These are phyloP conservation scores for Pyricularia pennisetigena DNA, from an alignment of 2,329 filamentous ascomycete genomes.

Conservation along the genomic window DNA sequence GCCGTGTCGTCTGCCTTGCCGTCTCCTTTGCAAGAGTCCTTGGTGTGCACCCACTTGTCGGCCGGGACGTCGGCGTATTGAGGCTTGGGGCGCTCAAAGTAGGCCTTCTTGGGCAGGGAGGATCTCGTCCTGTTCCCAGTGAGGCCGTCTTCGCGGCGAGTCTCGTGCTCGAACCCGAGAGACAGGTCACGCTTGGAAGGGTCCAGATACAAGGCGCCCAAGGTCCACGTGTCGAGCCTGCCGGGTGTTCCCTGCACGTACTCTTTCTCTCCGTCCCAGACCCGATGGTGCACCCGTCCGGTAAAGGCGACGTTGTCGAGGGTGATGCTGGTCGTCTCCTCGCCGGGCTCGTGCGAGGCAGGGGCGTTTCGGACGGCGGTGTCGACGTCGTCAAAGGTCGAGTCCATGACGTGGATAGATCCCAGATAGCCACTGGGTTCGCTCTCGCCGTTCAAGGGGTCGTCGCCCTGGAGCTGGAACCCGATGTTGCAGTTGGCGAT, in stretches of 20 bases:
- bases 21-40: conserved; percentile 34
- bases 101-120: conserved; percentile 1
- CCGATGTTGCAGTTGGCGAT: conserved; percentile 1
- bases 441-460: neutral
- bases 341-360: neutral
- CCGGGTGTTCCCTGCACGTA: conserved; percentile 95
- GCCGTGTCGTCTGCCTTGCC: conserved; percentile 43
- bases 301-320: conserved; percentile 4
- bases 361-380: conserved; percentile 2
- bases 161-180: conserved; percentile 2
- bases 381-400: conserved; percentile 18
- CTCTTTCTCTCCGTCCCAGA: conserved; percentile 95
- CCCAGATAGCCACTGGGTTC: conserved; percentile 10
- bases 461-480: conserved; percentile 1
- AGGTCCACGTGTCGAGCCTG: conserved; percentile 28
- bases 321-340: conserved; percentile 1
- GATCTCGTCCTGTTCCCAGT: neutral
- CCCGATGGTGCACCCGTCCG: neutral
- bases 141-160: neutral
- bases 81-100: conserved; percentile 37
- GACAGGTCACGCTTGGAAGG: neutral
- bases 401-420: conserved; percentile 34
- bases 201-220: neutral
- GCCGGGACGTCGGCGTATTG: conserved; percentile 30
- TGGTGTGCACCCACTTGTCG: conserved; percentile 59